Percentiles rank a stretch among this genome's conserved stretches.
These are phyloP conservation scores for Periglandula ipomoeae DNA, from an alignment of 2,329 filamentous ascomycete genomes.

Conservation along the genomic window DNA sequence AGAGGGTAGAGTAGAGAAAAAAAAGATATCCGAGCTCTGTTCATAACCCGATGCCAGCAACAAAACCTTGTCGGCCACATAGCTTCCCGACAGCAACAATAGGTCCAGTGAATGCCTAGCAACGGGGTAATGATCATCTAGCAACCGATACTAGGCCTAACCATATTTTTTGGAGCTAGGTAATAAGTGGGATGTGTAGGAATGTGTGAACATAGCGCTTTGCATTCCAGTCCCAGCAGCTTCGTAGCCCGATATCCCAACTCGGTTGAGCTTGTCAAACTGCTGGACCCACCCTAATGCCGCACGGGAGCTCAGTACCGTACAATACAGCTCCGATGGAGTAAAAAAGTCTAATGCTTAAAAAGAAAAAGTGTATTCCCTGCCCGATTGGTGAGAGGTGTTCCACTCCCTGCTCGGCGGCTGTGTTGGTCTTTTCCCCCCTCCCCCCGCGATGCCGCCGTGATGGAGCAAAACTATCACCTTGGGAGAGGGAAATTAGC, in stretches of 20 bases:
- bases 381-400: background rate
- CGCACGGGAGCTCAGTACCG: conserved; percentile 3
- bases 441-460: background rate
- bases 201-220: conserved; percentile 10
- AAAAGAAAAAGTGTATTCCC: background rate
- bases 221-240: conserved; percentile 10
- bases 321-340: background rate
- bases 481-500: background rate
- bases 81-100: conserved; percentile 8
- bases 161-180: conserved; percentile 7
- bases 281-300: conserved; percentile 2
- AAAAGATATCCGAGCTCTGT: conserved; percentile 4
- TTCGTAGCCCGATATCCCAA: conserved; percentile 5
- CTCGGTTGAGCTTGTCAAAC: conserved; percentile 6
- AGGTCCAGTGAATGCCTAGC: conserved; percentile 6
- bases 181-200: conserved; percentile 7
- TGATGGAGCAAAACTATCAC: background rate
- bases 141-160: conserved; percentile 8
- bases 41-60: background rate
- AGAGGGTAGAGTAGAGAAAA: background rate
- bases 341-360: background rate
- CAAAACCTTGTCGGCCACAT: conserved; percentile 7
- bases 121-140: conserved; percentile 9
- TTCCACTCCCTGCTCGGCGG: background rate
- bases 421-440: background rate